These are phyloP conservation scores for Parathielavia hyrcaniae DNA, from an alignment of 495 filamentous ascomycete species.

Conservation along the genomic window DNA sequence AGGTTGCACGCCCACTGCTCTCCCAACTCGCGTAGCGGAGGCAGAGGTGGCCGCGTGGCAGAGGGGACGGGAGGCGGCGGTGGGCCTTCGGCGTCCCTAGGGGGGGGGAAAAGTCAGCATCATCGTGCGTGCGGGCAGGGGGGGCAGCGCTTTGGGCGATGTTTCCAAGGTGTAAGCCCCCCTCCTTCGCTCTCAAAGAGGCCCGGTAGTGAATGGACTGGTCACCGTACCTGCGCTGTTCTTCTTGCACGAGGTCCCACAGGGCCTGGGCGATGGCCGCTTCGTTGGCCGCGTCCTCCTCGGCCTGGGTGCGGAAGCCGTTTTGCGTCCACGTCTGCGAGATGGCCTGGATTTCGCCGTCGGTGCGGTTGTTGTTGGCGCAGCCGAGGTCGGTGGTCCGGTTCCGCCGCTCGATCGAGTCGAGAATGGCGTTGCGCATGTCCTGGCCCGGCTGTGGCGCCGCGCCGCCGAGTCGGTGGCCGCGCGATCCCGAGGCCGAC, in stretches of 20 bases:
- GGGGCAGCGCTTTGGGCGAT: not conserved
- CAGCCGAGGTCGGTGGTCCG: constrained; percentile 61
- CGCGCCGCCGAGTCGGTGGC: constrained; percentile 66
- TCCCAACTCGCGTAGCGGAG: not conserved
- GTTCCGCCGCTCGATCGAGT: constrained; percentile 57
- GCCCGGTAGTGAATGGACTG: constrained; percentile 52
- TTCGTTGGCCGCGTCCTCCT: constrained; percentile 87
- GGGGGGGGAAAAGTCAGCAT: constrained; percentile 3
- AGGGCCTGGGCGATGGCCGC: constrained; percentile 81
- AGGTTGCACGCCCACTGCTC: constrained; percentile 63
- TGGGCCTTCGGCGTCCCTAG: constrained; percentile 13
- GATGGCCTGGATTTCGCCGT: constrained; percentile 53
- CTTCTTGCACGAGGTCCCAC: constrained; percentile 80
- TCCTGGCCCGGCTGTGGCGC: constrained; percentile 56
- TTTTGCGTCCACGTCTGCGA: constrained; percentile 61
- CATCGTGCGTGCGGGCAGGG: too few species aligned
- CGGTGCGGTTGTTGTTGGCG: constrained; percentile 58
- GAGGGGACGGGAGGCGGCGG: constrained; percentile 25
- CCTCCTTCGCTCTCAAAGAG: constrained; percentile 45
- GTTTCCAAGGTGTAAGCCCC: constrained; percentile 5
- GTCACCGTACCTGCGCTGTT: constrained; percentile 58
- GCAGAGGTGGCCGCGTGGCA: constrained; percentile 16
- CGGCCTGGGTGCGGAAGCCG: constrained; percentile 75
- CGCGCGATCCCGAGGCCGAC: constrained; percentile 54
- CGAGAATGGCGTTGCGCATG: constrained; percentile 67